Percentiles rank a stretch among this genome's conserved stretches.
Conservation (phyloP, 106 monocot genomes). For the Dendrobium officinale region DNA sequence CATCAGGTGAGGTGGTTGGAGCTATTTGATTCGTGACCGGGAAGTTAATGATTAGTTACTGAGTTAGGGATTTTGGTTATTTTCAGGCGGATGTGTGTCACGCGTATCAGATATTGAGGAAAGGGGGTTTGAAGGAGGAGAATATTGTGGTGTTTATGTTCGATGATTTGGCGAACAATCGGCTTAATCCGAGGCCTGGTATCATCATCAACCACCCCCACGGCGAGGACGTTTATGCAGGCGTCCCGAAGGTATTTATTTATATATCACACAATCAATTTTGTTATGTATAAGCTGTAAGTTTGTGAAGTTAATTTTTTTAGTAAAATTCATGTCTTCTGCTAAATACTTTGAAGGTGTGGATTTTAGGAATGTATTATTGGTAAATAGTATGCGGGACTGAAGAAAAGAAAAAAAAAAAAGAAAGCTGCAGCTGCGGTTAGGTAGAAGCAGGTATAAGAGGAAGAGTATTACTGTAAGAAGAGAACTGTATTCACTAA, state of each 20-base stretch:
- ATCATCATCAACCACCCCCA: constrained; percentile 76
- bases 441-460: too few relatives aligned
- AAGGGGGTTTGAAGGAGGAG: constrained; percentile 89
- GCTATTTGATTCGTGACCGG: not conserved
- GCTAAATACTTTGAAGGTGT: not conserved
- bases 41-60: not conserved
- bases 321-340: not conserved
- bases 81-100: constrained; percentile 82
- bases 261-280: not conserved
- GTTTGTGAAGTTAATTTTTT: not conserved
- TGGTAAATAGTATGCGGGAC: too few relatives aligned
- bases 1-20: constrained; percentile 23
- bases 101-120: constrained; percentile 71
- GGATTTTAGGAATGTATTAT: too few relatives aligned
- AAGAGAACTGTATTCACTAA: too few relatives aligned
- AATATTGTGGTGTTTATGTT: constrained; percentile 96
- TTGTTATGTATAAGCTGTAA: not conserved
- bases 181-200: constrained; percentile 63
- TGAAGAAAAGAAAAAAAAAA: too few relatives aligned
- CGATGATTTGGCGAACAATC: constrained; percentile 76
- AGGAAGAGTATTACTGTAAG: too few relatives aligned
- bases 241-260: constrained; percentile 79
- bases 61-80: too few relatives aligned
- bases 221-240: constrained; percentile 71
- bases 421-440: too few relatives aligned